Conservation (phyloP, 192 early-diverging fungal species). For the Podila clonocystis region DNA sequence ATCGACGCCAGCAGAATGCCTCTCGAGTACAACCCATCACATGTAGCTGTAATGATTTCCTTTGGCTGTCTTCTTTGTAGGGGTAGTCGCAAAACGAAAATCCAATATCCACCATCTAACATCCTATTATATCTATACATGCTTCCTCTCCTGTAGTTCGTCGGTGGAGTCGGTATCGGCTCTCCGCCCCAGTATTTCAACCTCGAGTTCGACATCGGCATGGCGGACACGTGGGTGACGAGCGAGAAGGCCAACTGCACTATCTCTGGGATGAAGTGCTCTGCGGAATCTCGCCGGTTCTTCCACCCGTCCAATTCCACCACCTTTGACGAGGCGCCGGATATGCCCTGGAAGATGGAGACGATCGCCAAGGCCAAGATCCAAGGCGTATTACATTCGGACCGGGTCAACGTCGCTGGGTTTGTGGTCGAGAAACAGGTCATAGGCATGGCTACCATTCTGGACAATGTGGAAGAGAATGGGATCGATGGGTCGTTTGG, state of each 20-base stretch:
- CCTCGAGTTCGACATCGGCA: slow-evolving; percentile 69
- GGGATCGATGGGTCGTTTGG: slow-evolving; percentile 70
- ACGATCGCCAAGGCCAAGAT: slow-evolving; percentile 43
- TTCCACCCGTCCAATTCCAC: slow-evolving; percentile 11
- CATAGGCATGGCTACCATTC: slow-evolving; percentile 64
- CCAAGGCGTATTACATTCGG: slow-evolving; percentile 23
- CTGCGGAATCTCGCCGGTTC: slow-evolving; percentile 9
- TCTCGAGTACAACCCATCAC: slow-evolving; percentile 13
- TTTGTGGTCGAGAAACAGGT: slow-evolving; percentile 61
- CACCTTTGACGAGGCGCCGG: not conserved
- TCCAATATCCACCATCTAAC: not conserved
- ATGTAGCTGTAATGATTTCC: slow-evolving; percentile 9
- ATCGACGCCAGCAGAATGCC: slow-evolving; percentile 14
- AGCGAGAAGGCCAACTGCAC: slow-evolving; percentile 9
- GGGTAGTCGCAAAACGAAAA: not conserved
- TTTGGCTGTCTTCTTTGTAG: not conserved
- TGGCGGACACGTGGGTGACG: slow-evolving; percentile 69
- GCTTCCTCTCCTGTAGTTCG: slow-evolving; percentile 15
- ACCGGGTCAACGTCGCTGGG: slow-evolving; percentile 61
- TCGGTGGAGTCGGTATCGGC: slow-evolving; percentile 67
- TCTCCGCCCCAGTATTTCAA: slow-evolving; percentile 70
- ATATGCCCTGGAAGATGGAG: slow-evolving; percentile 29
- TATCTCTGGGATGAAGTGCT: slow-evolving; percentile 2
- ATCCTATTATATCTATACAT: not conserved
- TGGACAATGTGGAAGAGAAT: slow-evolving; percentile 49